Evolutionary conservation across 2,329 filamentous ascomycete species (phyloP).

Genomic region (Alternaria sp.): DNA sequence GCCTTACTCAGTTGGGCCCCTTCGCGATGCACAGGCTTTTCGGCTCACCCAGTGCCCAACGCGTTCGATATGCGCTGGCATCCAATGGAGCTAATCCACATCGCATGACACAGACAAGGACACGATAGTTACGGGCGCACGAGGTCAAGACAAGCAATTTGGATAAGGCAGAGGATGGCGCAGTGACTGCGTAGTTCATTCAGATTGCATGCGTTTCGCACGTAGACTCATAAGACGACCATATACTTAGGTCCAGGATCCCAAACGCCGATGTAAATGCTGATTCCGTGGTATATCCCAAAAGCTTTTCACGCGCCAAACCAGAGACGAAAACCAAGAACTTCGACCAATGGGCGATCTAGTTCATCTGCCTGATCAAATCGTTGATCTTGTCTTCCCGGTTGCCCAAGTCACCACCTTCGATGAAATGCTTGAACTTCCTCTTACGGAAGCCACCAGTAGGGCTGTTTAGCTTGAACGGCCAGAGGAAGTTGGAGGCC

Average conservation of each 20-base stretch:
- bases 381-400: constrained; percentile 98
- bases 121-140: neutral
- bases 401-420: constrained; percentile 99
- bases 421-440: constrained; percentile 99
- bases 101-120: neutral
- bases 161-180: neutral
- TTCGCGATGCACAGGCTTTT: neutral
- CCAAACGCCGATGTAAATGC: constrained; percentile 37
- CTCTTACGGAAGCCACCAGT: constrained; percentile 93
- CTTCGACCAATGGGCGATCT: constrained; percentile 50
- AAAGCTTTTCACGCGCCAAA: constrained; percentile 22
- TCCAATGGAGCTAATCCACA: neutral
- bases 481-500: constrained; percentile 99
- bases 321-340: constrained; percentile 15
- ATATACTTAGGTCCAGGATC: constrained; percentile 17
- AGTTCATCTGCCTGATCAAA: constrained; percentile 99
- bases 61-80: constrained; percentile 5
- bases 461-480: constrained; percentile 99
- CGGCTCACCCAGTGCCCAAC: neutral
- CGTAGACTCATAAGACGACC: constrained; percentile 26
- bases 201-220: constrained; percentile 20
- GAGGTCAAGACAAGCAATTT: neutral
- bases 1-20: neutral
- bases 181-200: constrained; percentile 11
- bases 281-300: constrained; percentile 30